Base-by-base conservation (phyloP, 768 basidiomycete species). In the Podaxis sp. region DNA sequence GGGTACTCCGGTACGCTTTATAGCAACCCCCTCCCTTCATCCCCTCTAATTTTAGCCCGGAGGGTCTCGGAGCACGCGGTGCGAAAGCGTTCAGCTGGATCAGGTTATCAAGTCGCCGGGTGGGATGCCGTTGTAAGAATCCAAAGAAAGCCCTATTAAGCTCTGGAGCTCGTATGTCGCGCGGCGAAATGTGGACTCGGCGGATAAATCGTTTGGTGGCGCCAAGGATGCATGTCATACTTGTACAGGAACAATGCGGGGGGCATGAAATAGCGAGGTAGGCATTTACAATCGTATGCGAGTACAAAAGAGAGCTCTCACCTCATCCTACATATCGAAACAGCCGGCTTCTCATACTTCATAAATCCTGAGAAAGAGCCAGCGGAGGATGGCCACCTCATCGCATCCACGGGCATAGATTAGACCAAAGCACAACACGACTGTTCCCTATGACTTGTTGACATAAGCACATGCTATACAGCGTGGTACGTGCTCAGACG, bases 1-100 rank as follows among this genome's bases (percentile, higher is more conserved):
- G 57, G 48, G 50, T 44, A 42, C n/a, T 25, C 50, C 37, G n/a
- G 11, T 59, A 59, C 57, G 48, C 23, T 27, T 59, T 51, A 59
- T 59, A 59, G 57, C 36, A 59, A 42, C 35, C 9, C 50, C 2
- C 9, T 27, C 27, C 37, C 18, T 18, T 32, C 11, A 18, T 1
- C 16, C 2, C 11, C 7, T 25, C 50, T 40, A 58, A 58, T 38
- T 50, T n/a, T 35, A 50, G 50, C 4, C n/a, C 21, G 23, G 21
- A 1, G 14, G 38, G 37, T 61, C 11, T 55, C 59, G 40, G 32
- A 54, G 25, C 59, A 55, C 28, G 35, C 52, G 52, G 52, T 46
- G 35, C 52, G 59, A 36, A 38, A 38, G 35, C 5, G 40, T 25
- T 18, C 18, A 14, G 4, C 40, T 40, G 37, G 32, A 59, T 44